A percentile compares a stretch with the other conserved stretches of the same genome.
phyloP scores from a whole-genome alignment of 768 basidiomycete genomes.

The Crepidotus variabilis region DNA sequence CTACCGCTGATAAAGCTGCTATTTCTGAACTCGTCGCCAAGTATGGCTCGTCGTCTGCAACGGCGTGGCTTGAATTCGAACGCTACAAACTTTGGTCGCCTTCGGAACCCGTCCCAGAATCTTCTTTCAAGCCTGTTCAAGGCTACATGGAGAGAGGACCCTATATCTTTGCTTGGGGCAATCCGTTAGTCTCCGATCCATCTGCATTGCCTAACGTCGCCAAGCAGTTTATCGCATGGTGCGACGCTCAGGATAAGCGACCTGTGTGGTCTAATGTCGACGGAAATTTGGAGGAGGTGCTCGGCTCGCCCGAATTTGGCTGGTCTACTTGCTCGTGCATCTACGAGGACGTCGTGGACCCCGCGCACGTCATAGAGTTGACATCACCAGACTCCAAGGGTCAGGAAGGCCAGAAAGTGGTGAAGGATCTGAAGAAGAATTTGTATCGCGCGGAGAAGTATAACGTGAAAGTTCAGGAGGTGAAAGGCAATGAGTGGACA shows the following conservation, averaged over 20 bases:
- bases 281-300: slow-evolving; percentile 43
- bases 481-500: slow-evolving; percentile 34
- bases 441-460: slow-evolving; percentile 53
- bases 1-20: neutral
- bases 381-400: slow-evolving; percentile 32
- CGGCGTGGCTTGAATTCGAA: slow-evolving; percentile 66
- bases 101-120: slow-evolving; percentile 28
- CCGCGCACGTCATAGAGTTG: slow-evolving; percentile 39
- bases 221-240: slow-evolving; percentile 42
- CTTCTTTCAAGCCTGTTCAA: slow-evolving; percentile 46
- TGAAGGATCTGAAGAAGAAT: slow-evolving; percentile 63
- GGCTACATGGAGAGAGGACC: slow-evolving; percentile 53
- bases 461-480: slow-evolving; percentile 44
- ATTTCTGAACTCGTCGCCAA: slow-evolving; percentile 55
- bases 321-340: slow-evolving; percentile 65
- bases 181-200: slow-evolving; percentile 48
- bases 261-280: slow-evolving; percentile 63
- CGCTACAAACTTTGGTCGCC: slow-evolving; percentile 47
- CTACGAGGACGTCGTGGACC: slow-evolving; percentile 56
- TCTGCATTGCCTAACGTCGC: slow-evolving; percentile 31
- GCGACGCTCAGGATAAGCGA: slow-evolving; percentile 39
- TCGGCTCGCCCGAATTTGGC: slow-evolving; percentile 37
- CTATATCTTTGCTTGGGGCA: slow-evolving; percentile 62
- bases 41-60: slow-evolving; percentile 66
- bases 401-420: slow-evolving; percentile 31